These are phyloP conservation scores for Ustilago tritici DNA, from an alignment of 1,284 basidiomycete genomes.

Conservation along the genomic window DNA sequence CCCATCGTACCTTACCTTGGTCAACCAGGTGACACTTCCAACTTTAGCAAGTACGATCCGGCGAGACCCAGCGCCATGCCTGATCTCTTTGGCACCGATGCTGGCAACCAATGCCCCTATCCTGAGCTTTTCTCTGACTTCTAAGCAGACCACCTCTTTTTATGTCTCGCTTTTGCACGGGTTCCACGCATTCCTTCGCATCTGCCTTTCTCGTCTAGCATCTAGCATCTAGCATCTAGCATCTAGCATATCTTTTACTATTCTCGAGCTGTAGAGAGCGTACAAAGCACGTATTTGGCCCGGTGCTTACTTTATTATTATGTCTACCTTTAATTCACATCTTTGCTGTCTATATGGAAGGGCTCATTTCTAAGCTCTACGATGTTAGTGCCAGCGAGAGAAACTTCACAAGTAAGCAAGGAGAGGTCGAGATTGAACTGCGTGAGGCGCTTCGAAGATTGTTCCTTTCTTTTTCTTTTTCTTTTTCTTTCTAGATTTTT, in stretches of 20 bases:
- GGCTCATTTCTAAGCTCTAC: not conserved
- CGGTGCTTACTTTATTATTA: slow-evolving; percentile 11
- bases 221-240: slow-evolving; percentile 9
- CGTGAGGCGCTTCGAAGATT: too few species aligned
- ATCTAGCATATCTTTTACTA: slow-evolving; percentile 9
- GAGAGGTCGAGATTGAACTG: too few species aligned
- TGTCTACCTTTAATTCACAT: slow-evolving; percentile 14
- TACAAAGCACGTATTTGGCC: slow-evolving; percentile 5
- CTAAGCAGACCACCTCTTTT: slow-evolving; percentile 6
- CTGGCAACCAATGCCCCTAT: slow-evolving; percentile 14
- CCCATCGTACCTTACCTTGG: slow-evolving; percentile 72
- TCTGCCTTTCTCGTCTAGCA: slow-evolving; percentile 6
- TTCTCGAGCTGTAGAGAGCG: not conserved
- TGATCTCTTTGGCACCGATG: slow-evolving; percentile 33
- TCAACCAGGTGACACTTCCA: slow-evolving; percentile 75
- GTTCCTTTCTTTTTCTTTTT: not conserved
- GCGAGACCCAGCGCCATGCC: slow-evolving; percentile 36
- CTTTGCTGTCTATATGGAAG: not conserved
- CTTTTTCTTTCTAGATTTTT: not conserved
- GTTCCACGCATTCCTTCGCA: slow-evolving; percentile 5
- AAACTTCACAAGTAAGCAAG: too few species aligned
- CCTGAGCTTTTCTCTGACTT: slow-evolving; percentile 40
- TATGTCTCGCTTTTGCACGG: not conserved
- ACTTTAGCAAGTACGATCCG: slow-evolving; percentile 52
- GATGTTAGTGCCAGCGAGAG: too few species aligned